Evolutionary conservation across 192 early-diverging fungal species (phyloP).

Genomic region (Spizellomyces punctatus): DNA sequence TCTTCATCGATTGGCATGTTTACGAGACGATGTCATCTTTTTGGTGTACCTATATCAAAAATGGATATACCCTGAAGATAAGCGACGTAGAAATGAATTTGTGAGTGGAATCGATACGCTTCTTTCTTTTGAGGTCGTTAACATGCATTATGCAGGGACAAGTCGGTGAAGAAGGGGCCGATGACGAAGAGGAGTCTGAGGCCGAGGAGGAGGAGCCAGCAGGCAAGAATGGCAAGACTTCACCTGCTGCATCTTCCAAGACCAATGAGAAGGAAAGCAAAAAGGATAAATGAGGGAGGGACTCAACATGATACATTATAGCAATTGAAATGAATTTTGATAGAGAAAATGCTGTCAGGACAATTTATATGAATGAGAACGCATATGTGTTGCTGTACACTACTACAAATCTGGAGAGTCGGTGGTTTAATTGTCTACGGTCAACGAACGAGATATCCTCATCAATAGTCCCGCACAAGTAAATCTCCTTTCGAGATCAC

Average conservation of each 20-base stretch:
- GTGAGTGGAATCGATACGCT: conserved; percentile 35
- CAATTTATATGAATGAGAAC: no score
- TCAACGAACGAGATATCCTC: no score
- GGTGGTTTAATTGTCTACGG: no score
- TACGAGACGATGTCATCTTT: conserved; percentile 87
- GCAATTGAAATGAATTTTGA: no score
- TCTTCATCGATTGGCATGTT: conserved; percentile 79
- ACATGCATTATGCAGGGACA: conserved; percentile 21
- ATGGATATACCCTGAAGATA: conserved; percentile 80
- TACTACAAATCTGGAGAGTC: no score
- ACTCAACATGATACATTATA: no score
- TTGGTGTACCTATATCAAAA: conserved; percentile 84
- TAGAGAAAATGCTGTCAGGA: no score
- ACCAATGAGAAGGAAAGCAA: background rate
- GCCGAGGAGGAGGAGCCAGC: background rate
- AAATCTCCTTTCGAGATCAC: no score
- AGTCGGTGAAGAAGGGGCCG: conserved; percentile 39
- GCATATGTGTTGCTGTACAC: no score
- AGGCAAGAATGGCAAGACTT: conserved; percentile 9
- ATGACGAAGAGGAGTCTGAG: conserved; percentile 32
- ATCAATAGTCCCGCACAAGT: no score
- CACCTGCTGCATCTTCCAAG: background rate
- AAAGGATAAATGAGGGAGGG: background rate
- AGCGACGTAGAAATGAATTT: conserved; percentile 86
- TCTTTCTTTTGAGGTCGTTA: background rate